Conservation (phyloP, 2,329 filamentous ascomycete species). For the Pseudogymnoascus sp. region DNA sequence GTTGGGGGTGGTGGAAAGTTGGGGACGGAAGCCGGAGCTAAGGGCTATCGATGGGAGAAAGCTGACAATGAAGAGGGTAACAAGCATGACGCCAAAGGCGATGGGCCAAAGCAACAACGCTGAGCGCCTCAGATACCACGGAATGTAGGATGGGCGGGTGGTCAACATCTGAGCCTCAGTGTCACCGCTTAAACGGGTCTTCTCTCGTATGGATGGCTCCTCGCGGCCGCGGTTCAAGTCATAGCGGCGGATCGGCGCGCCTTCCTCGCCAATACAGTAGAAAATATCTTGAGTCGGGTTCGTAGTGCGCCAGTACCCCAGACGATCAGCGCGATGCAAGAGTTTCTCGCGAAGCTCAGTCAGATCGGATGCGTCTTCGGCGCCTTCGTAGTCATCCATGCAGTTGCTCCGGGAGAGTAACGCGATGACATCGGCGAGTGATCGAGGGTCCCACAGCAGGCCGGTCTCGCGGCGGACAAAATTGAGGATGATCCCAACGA, state of each 20-base stretch:
- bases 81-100: constrained; percentile 51
- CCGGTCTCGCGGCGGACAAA: constrained; percentile 62
- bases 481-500: constrained; percentile 52
- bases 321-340: constrained; percentile 53
- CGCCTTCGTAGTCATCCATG: constrained; percentile 60
- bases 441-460: constrained; percentile 76
- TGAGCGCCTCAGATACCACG: constrained; percentile 64
- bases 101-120: constrained; percentile 59
- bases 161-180: neutral
- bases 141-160: constrained; percentile 45
- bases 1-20: constrained; percentile 52
- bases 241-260: constrained; percentile 42
- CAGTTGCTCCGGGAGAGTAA: constrained; percentile 75
- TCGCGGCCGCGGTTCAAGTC: constrained; percentile 40
- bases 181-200: neutral
- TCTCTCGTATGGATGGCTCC: constrained; percentile 33
- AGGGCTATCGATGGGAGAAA: constrained; percentile 65
- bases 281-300: constrained; percentile 57
- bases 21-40: constrained; percentile 61
- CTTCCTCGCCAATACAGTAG: constrained; percentile 67
- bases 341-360: constrained; percentile 46
- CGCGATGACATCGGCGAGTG: constrained; percentile 70
- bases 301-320: constrained; percentile 80
- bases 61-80: constrained; percentile 67
- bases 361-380: constrained; percentile 50